Evolutionary conservation across 495 filamentous ascomycete species (phyloP).

Genomic region (Extremus antarcticus): DNA sequence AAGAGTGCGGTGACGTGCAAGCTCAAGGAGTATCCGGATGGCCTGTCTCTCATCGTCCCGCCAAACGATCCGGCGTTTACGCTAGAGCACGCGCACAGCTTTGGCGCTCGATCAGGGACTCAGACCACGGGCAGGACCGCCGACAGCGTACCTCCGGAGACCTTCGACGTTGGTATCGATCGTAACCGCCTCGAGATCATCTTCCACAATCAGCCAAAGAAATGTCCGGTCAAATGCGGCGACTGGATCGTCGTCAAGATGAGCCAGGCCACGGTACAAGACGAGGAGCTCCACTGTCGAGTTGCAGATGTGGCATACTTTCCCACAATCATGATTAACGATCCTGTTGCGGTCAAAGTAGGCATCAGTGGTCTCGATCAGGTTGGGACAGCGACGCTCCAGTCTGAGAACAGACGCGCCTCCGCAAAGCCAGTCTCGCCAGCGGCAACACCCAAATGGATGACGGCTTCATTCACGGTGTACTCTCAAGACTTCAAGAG

Average conservation of each 20-base stretch:
- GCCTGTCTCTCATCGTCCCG: constrained; percentile 61
- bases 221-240: constrained; percentile 36
- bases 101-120: neutral
- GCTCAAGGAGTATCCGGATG: constrained; percentile 54
- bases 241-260: constrained; percentile 49
- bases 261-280: constrained; percentile 7
- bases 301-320: constrained; percentile 31
- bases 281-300: constrained; percentile 30
- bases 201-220: constrained; percentile 23
- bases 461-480: constrained; percentile 22
- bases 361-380: too few species aligned
- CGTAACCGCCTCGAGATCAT: constrained; percentile 34
- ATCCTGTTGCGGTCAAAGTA: constrained; percentile 10
- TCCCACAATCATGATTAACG: constrained; percentile 24
- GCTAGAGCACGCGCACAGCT: too few species aligned
- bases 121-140: too few species aligned
- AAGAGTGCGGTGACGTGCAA: constrained; percentile 36
- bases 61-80: neutral
- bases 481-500: constrained; percentile 51
- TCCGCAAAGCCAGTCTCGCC: constrained; percentile 6
- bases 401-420: too few species aligned
- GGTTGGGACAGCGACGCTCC: too few species aligned
- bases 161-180: constrained; percentile 27
- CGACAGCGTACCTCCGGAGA: too few species aligned
- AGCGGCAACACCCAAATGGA: constrained; percentile 15